phyloP scores from a whole-genome alignment of 208 protist genomes.

The Acanthamoeba healyi region DNA sequence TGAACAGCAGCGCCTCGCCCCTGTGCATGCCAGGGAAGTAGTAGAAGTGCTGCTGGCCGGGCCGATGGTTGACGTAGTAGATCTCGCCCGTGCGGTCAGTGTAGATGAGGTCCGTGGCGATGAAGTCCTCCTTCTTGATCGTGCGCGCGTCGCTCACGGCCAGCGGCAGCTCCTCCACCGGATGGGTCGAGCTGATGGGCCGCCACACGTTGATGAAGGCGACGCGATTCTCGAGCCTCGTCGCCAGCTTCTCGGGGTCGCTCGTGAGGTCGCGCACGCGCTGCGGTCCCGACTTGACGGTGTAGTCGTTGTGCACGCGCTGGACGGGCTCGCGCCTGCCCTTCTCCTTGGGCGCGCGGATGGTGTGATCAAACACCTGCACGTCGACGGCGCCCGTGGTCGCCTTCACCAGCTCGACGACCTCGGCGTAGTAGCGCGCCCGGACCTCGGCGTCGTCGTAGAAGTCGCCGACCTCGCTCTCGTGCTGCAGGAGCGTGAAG shows the following conservation, averaged over 20 bases:
- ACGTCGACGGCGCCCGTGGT: background rate
- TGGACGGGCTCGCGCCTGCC: background rate
- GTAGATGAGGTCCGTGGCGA: background rate
- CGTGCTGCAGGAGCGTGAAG: background rate
- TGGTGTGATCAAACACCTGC: background rate
- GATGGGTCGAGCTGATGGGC: background rate
- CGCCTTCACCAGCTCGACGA: background rate
- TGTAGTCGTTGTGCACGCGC: conserved; percentile 12
- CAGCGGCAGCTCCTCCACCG: background rate
- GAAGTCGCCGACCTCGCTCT: background rate
- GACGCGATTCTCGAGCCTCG: background rate
- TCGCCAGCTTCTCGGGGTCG: background rate
- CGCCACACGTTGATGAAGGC: conserved; percentile 30
- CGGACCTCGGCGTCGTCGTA: background rate
- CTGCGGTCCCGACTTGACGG: background rate
- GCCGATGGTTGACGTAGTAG: background rate
- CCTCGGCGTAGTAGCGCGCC: background rate
- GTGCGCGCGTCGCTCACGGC: conserved; percentile 12
- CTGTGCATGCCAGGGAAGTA: background rate
- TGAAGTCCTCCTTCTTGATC: background rate
- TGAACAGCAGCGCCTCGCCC: background rate
- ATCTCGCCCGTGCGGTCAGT: background rate
- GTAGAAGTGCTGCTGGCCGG: background rate
- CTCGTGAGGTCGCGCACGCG: background rate
- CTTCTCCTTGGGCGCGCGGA: conserved; percentile 1